A percentile compares a stretch with the other conserved stretches of the same genome.
Conservation (phyloP, 139 green algal genomes). For the Yamagishiella unicocca region DNA sequence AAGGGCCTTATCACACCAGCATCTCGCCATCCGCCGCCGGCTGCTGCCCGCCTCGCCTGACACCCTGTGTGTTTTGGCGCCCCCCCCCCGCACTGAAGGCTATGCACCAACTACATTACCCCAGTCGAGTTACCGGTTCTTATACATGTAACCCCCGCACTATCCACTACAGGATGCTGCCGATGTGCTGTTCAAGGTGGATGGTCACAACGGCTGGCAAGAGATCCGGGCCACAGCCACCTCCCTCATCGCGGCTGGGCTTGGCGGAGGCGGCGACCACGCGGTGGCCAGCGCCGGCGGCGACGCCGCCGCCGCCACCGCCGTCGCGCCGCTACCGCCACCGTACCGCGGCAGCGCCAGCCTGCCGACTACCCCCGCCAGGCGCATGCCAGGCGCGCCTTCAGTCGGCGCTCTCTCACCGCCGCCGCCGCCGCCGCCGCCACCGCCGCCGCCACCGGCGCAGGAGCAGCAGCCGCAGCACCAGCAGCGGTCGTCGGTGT, state of each 20-base stretch:
- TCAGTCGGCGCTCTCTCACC: too few species aligned
- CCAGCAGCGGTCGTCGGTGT: not conserved
- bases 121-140: too few species aligned
- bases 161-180: constrained; percentile 10
- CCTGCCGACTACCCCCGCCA: constrained; percentile 9
- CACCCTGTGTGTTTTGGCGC: too few species aligned
- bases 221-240: not conserved
- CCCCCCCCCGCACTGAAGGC: too few species aligned
- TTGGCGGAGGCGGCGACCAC: not conserved
- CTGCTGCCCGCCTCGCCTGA: too few species aligned
- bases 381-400: not conserved
- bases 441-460: not conserved
- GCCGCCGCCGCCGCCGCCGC: not conserved
- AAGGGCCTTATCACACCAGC: too few species aligned
- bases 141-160: too few species aligned
- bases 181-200: constrained; percentile 30
- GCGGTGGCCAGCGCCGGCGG: not conserved
- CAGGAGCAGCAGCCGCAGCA: not conserved
- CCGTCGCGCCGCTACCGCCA: not conserved
- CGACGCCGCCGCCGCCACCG: not conserved
- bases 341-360: constrained; percentile 20
- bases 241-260: not conserved
- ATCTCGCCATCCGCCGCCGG: too few species aligned
- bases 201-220: constrained; percentile 2
- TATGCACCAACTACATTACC: too few species aligned